Evolutionary conservation across 352 stramenopile species (phyloP).

Genomic region (Thalassiosira ordinaria): DNA sequence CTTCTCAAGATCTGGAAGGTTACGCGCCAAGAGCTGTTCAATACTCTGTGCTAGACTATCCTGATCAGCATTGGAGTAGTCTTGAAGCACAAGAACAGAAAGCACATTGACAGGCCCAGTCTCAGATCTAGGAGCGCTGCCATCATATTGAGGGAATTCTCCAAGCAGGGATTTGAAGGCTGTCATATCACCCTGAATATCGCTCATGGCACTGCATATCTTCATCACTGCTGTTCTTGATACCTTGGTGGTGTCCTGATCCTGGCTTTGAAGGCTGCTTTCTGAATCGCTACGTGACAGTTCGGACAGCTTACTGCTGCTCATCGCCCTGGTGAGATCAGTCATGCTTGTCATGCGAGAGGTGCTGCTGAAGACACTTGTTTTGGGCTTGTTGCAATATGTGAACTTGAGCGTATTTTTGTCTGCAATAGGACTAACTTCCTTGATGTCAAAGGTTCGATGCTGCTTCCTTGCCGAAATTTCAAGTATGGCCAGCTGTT

Average conservation of each 20-base stretch:
- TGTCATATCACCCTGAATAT: conserved; percentile 64
- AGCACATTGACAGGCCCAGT: conserved; percentile 86
- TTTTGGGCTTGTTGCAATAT: conserved; percentile 79
- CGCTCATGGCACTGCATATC: conserved; percentile 88
- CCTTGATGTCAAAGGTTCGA: conserved; percentile 76
- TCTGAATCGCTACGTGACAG: conserved; percentile 67
- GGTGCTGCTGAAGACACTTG: conserved; percentile 75
- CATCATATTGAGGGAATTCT: conserved; percentile 81
- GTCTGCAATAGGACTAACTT: conserved; percentile 57
- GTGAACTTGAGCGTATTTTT: conserved; percentile 77
- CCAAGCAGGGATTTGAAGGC: conserved; percentile 67
- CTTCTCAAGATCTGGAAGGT: conserved; percentile 70
- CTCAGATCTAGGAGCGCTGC: conserved; percentile 39
- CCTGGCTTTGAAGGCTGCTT: conserved; percentile 63
- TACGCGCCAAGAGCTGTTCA: conserved; percentile 67
- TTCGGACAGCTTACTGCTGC: conserved; percentile 73
- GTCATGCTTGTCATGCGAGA: conserved; percentile 83
- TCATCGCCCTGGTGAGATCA: conserved; percentile 78
- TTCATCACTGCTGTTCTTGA: conserved; percentile 86
- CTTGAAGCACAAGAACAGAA: conserved; percentile 82
- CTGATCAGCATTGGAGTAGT: conserved; percentile 57
- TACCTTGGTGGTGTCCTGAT: conserved; percentile 64
- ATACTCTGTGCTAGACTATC: conserved; percentile 66
- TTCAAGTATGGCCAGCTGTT: conserved; percentile 86
- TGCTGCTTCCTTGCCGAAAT: conserved; percentile 89